Base-by-base conservation (phyloP, 225 moss, liverwort and hornwort genomes). In the Bryoerythrophyllum caledonicum region DNA sequence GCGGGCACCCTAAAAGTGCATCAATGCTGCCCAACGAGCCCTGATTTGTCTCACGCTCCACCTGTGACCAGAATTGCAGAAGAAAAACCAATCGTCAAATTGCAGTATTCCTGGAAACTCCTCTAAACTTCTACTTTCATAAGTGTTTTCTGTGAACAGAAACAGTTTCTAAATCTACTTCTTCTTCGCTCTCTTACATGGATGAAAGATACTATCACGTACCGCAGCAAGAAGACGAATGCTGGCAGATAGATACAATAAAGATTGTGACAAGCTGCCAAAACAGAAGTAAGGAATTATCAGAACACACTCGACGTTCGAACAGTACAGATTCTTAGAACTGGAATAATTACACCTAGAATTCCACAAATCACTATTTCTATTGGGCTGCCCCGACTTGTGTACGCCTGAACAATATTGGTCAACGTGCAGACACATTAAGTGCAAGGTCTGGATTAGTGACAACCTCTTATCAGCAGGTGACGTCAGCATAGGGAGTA, bases 1-100 rank as follows among this genome's bases (percentile, higher is more conserved):
- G 74, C 65, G 94, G 94, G 73, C 94, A 95, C n/a, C 94, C 94
- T 65, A 95, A 84, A 76, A 95, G 88, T 26, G 92, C 94, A 86
- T 95, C 91, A 77, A 95, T 91, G 65, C 89, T 80, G 51, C 86
- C 89, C 81, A 95, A 82, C 62, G 91, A 95, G 70, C 89, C 91
- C 56, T 86, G 86, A 81, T 92, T 91, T 56, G 87, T 61, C 74
- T 86, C 84, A 67, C 88, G 85, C 82, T 95, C 94, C 64, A 88
- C 89, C 94, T 95, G 82, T 52, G 40, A 62, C 28, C 51, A 55
- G 62, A 24, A 70, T 56, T 74, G 53, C 49, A n/a, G 62, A 61
- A 37, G 25, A 62, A n/a, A 24, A 74, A 48, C 62, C 19, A 32
- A 72, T 44, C 25, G 10, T 46, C 38, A 44, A 66, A 30, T 52